Percentiles rank a stretch among this genome's conserved stretches.
Evolutionary conservation across 2,329 filamentous ascomycete species (phyloP).

Genomic region (Calonectria crousiana): DNA sequence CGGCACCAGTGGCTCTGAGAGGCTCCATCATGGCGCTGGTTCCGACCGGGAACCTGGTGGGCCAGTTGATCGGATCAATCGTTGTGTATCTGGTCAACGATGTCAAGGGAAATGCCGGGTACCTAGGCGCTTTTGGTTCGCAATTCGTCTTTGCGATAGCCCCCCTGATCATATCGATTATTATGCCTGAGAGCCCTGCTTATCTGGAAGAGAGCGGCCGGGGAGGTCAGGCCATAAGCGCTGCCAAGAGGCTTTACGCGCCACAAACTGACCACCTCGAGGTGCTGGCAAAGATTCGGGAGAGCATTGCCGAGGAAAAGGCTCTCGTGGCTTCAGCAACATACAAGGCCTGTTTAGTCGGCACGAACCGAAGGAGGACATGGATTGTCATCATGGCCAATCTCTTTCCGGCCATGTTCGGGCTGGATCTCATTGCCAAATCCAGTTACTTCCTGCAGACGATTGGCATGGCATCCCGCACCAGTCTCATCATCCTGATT

Average conservation of each 20-base stretch:
- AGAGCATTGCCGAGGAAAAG: slow-evolving; percentile 56
- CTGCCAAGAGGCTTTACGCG: slow-evolving; percentile 36
- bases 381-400: slow-evolving; percentile 54
- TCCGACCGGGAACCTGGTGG: slow-evolving; percentile 42
- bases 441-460: slow-evolving; percentile 54
- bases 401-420: slow-evolving; percentile 56
- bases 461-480: slow-evolving; percentile 44
- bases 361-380: slow-evolving; percentile 53
- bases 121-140: slow-evolving; percentile 42
- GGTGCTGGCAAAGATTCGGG: slow-evolving; percentile 34
- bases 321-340: slow-evolving; percentile 44
- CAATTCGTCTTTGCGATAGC: slow-evolving; percentile 40
- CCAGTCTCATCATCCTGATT: slow-evolving; percentile 59
- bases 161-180: slow-evolving; percentile 37
- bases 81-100: slow-evolving; percentile 41
- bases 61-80: slow-evolving; percentile 43
- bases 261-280: slow-evolving; percentile 29
- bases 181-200: slow-evolving; percentile 45
- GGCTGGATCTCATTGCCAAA: slow-evolving; percentile 55
- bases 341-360: slow-evolving; percentile 57
- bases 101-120: slow-evolving; percentile 29
- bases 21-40: slow-evolving; percentile 44
- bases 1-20: slow-evolving; percentile 41
- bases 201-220: slow-evolving; percentile 36
- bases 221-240: slow-evolving; percentile 29